Evolutionary conservation across 2,329 filamentous ascomycete species (phyloP).

Genomic region (Pyrenophora graminea): DNA sequence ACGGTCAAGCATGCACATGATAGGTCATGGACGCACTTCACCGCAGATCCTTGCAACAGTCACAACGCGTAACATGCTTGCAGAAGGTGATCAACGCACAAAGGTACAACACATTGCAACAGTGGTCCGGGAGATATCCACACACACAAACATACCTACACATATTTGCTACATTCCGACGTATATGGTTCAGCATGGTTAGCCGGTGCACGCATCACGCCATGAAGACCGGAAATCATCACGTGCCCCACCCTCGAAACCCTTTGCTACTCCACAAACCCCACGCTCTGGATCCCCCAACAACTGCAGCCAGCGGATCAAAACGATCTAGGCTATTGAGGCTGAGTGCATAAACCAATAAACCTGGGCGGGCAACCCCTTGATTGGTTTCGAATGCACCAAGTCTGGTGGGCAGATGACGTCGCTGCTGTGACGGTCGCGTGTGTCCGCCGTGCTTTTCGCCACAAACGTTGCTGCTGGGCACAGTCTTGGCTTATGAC

Average conservation of each 20-base stretch:
- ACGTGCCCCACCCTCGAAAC: conserved; percentile 4
- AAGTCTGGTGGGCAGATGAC: conserved; percentile 17
- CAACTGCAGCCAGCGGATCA: background rate
- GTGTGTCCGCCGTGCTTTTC: conserved; percentile 11
- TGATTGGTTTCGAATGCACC: conserved; percentile 7
- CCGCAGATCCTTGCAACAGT: no score
- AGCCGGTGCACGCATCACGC: no score
- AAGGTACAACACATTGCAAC: no score
- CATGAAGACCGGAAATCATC: background rate
- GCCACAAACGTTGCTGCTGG: conserved; percentile 9
- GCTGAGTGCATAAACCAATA: conserved; percentile 12
- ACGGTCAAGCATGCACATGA: background rate
- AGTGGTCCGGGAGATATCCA: no score
- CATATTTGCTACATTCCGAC: no score
- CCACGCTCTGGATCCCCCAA: conserved; percentile 4
- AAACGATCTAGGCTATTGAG: conserved; percentile 8
- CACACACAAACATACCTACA: no score
- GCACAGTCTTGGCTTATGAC: conserved; percentile 18
- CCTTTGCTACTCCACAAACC: conserved; percentile 1
- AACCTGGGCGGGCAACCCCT: background rate
- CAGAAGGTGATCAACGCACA: no score
- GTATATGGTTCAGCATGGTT: background rate
- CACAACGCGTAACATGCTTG: no score
- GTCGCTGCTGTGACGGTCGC: conserved; percentile 22
- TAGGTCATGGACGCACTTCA: background rate